Evolutionary conservation across 441 rosid species (phyloP), one percentile per base, ranked within the genome.

Genomic region (Croton laevigatus): DNA sequence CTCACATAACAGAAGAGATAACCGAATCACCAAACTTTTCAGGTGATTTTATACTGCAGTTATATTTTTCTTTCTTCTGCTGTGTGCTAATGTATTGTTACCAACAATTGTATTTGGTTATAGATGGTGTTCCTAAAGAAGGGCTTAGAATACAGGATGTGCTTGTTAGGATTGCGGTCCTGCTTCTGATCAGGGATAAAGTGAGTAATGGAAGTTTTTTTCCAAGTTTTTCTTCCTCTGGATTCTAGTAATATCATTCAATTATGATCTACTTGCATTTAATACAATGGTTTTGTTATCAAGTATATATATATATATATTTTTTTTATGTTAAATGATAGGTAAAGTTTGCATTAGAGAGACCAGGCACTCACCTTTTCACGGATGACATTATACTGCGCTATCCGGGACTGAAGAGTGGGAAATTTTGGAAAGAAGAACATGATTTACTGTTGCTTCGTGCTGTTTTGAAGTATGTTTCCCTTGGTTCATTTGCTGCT

Each of bases 71-170:
- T 66, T 61, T 58, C 19, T 59, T 45, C 45, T 71, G 69, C 10
- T 70, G 62, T 75, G 23, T 19, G 42, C 40, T 42, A 53, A 70
- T 58, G 38, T 66, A 62, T 57, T 59, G 58, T 69, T 65, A 55
- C 66, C 27, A 40, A 75, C 53, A 23, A 62, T 60, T 61, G 20
- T 78, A 51, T 84, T 51, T 81, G 68, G 72, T 52, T 86, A 74
- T 72, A 96, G 99, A 93, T 81, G 99, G 98, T 69, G 98, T 96
- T 70, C 99, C 98, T 14, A 96, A 93, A 81, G 99, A 96, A 82
- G 99, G 99, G 75, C 97, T 96, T 70, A 85, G 99, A 82, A 83
- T 90, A 71, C 83, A 74, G 71, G 99, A 96, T 74, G 98, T 96
- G 23, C 89, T 96, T 17, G 89, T 90, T 57, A 86, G 99, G 78